Evolutionary conservation across 116 monocot species (phyloP), one percentile per base, ranked within the genome.

Genomic region (Cymodocea nodosa): DNA sequence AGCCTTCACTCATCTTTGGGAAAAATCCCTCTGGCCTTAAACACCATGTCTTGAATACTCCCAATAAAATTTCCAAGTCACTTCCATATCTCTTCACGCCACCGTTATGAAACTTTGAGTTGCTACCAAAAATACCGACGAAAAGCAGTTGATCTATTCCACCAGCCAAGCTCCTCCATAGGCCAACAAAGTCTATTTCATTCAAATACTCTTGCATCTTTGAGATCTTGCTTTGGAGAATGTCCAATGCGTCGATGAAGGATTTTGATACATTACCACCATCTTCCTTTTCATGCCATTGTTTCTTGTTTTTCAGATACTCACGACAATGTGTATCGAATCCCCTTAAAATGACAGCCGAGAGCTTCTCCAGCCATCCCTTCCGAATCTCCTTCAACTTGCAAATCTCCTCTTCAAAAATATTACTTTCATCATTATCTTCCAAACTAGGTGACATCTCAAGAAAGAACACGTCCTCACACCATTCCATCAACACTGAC

Each of bases 11-110:
- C 44, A 88, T 53, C 63, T 52, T 76, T 0, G 88, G 79, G 25
- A 97, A 97, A 73, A 97, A 91, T 16, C 88, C 86, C 62, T 85
- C 80, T 6, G 88, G 97, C 61, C 91, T 82, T 70, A 91, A 70
- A 76, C 91, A 97, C 88, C 91, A 97, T 18, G 78, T 74, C 15
- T 74, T 51, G 57, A 91, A 91, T 55, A 84, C 80, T 48, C 80
- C 80, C 62, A 85, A 82, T 63, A 88, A 63, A 4, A 82, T 75
- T 59, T 72, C 78, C 55, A 97, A 7, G 66, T 91, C 84, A 49
- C 85, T 56, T 23, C 22, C 36, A 49, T 91, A 68, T 57, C 88
- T 88, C 65, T 79, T 69, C 7, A 91, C 84, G 1, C 91, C 85
- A 35, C 67, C 74, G 51, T 76, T 61, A n/a, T 69, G 59, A 60